Percentiles rank a stretch among this genome's conserved stretches.
phyloP scores from a whole-genome alignment of 441 rosid species.

The Gossypium aridum region DNA sequence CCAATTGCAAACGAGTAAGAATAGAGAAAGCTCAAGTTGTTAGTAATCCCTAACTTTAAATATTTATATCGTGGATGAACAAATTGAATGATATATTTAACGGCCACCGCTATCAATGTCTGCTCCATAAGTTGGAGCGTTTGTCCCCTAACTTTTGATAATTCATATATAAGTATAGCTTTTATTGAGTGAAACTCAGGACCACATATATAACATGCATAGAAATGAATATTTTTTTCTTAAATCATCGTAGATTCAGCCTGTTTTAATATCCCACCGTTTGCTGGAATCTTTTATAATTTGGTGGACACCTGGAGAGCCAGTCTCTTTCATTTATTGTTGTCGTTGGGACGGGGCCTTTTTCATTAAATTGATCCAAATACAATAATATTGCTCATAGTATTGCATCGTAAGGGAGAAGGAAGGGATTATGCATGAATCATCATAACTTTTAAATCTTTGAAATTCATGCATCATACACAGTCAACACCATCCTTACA shows the following conservation, averaged over 20 bases:
- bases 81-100: not conserved
- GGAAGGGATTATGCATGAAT: constrained; percentile 12
- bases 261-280: not conserved
- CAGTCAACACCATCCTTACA: constrained; percentile 21
- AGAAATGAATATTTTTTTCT: not conserved
- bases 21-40: not conserved
- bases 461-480: constrained; percentile 23
- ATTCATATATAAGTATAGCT: not conserved
- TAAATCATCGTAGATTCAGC: not conserved
- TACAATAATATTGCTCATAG: constrained; percentile 3
- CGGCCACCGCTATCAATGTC: constrained; percentile 1
- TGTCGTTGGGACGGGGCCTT: not conserved
- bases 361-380: not conserved
- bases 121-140: not conserved
- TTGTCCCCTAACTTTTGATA: not conserved
- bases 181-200: not conserved
- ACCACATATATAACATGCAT: not conserved
- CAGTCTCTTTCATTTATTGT: not conserved
- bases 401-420: not conserved
- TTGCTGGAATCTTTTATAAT: not conserved
- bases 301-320: not conserved
- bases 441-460: constrained; percentile 21
- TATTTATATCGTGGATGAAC: not conserved
- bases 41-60: not conserved
- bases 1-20: not conserved